Conservation (phyloP, 2,329 filamentous ascomycete species). For the Trichoderma polysporum region DNA sequence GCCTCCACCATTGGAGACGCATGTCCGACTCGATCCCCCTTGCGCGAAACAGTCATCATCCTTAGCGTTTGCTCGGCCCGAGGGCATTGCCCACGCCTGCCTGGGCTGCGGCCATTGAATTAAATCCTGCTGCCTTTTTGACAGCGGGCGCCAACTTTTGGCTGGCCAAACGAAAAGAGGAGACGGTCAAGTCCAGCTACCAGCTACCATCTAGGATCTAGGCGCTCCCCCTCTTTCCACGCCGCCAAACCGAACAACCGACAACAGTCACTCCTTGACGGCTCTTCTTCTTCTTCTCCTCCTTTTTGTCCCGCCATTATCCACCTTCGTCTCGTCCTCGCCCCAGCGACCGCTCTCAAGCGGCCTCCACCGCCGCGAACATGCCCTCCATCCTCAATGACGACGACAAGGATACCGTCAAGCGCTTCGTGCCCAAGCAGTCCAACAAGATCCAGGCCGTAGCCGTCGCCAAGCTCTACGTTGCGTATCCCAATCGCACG, state of each 20-base stretch:
- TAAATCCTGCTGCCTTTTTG: constrained; percentile 20
- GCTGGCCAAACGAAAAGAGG: constrained; percentile 17
- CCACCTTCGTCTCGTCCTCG: background rate
- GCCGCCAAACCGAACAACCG: constrained; percentile 10
- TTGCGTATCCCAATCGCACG: constrained; percentile 80
- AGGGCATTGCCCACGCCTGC: constrained; percentile 15
- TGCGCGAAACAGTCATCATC: background rate
- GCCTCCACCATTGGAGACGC: constrained; percentile 13
- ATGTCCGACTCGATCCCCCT: background rate
- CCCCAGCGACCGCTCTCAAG: constrained; percentile 8
- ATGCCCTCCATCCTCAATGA: constrained; percentile 76
- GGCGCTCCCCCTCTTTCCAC: constrained; percentile 20
- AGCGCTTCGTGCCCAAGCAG: constrained; percentile 87
- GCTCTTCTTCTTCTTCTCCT: background rate
- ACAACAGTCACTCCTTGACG: constrained; percentile 9
- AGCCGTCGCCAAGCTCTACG: constrained; percentile 87
- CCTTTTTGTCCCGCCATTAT: background rate
- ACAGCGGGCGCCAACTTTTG: constrained; percentile 19
- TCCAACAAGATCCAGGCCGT: constrained; percentile 97
- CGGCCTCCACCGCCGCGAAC: constrained; percentile 25
- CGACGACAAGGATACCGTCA: constrained; percentile 94
- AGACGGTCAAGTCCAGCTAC: constrained; percentile 4
- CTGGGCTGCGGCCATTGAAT: background rate
- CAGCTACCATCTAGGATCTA: constrained; percentile 9
- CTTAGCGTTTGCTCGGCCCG: background rate